Base-by-base conservation (phyloP, 2,329 filamentous ascomycete species). In the Colletotrichum caudatum region DNA sequence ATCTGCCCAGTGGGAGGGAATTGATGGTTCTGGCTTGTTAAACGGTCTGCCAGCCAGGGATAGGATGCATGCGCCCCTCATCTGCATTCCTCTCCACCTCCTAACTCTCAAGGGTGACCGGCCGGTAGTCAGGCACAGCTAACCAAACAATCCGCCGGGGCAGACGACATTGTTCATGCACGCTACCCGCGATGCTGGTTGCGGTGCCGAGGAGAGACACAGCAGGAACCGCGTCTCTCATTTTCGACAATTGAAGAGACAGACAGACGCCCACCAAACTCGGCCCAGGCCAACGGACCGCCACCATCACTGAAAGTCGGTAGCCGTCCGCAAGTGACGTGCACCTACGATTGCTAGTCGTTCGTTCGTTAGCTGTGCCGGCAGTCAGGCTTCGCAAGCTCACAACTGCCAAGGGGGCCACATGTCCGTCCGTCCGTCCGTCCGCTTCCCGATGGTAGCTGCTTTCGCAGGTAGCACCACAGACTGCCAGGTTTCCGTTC, bases 111-210 rank as follows among this genome's bases (percentile, higher is more conserved):
- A 51, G 58, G 29, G 67, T 46, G 64, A 62, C 58, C 64, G 48
- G 62, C 35, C 50, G 56, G 57, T 44, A 68, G n/a, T 44, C 50
- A 61, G 51, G 41, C 50, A 71, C 62, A 62, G 41, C 54, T 33
- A 62, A 59, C 57, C 50, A 60, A 63, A 37, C 69, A 63, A 63
- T 35, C 62, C 64, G 59, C 39, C 69, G 59, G 64, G 64, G 64
- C 59, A 71, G 69, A 44, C 39, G 69, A 44, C 46, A 48, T 46
- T 46, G 59, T 35, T 71, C 59, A 71, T 58, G 69, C 65, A 69
- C 68, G 37, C 53, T 62, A 41, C 51, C 48, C 41, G 23, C 35
- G 37, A 35, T 29, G 58, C 44, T 60, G 44, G 23, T 54, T 54
- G 29, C 16, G 23, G 20, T 64, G 50, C 62, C 50, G 62, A 56